These are phyloP conservation scores for Scenedesmus sp. DNA, from an alignment of 163 green algal genomes.

Conservation along the genomic window DNA sequence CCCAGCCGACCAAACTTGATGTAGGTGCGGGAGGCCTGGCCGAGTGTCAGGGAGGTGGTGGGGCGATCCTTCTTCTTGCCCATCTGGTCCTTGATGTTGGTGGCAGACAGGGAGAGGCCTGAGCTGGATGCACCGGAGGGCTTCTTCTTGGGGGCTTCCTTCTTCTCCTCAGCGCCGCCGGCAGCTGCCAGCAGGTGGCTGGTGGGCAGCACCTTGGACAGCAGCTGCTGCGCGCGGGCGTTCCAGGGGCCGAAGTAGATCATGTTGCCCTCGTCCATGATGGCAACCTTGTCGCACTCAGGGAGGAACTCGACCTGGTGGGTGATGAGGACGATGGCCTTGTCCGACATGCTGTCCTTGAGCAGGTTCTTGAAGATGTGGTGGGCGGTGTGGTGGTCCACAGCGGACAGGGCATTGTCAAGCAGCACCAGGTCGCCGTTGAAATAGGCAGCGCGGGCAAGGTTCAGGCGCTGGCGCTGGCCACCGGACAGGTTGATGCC, in stretches of 20 bases:
- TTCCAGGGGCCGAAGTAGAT: conserved; percentile 71
- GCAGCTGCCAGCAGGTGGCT: conserved; percentile 70
- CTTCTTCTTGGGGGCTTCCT: conserved; percentile 58
- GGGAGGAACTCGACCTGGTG: conserved; percentile 74
- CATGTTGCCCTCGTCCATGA: conserved; percentile 71
- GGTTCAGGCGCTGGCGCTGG: conserved; percentile 77
- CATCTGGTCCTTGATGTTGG: conserved; percentile 55
- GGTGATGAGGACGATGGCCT: conserved; percentile 73
- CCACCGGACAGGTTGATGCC: conserved; percentile 82
- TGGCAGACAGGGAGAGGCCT: conserved; percentile 53
- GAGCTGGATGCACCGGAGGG: not conserved
- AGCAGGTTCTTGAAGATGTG: conserved; percentile 72
- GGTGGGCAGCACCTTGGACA: conserved; percentile 66
- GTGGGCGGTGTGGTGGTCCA: conserved; percentile 76
- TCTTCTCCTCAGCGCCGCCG: conserved; percentile 64
- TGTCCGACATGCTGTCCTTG: conserved; percentile 60
- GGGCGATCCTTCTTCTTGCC: conserved; percentile 56
- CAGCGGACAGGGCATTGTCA: conserved; percentile 71
- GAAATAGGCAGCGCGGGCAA: conserved; percentile 75
- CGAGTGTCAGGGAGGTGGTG: conserved; percentile 37
- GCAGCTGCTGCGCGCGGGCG: conserved; percentile 60
- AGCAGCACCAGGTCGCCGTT: conserved; percentile 71
- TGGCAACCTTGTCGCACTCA: conserved; percentile 66
- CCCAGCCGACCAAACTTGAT: conserved; percentile 23
- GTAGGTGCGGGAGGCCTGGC: not conserved